Base-by-base conservation (phyloP, 1,284 basidiomycete species). In the Cutaneotrichosporon mucoides region DNA sequence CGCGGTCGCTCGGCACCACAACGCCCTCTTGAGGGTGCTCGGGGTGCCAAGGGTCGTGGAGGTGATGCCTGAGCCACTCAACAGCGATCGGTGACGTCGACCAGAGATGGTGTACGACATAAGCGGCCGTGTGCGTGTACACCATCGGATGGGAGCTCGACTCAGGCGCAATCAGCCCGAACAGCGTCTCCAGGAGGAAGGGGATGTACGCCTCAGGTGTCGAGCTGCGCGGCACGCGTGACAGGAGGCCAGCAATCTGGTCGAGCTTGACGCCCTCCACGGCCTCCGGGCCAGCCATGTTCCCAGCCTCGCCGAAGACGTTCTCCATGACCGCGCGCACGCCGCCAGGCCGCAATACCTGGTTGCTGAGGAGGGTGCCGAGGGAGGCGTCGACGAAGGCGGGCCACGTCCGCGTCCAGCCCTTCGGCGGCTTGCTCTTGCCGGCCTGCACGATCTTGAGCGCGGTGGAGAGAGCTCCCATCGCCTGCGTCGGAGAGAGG, bases 61-160 rank as follows among this genome's bases (percentile, higher is more conserved):
- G 54, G 38, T 63, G 86, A 82, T 13, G 86, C 65, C 44, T 77
- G 66, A 33, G 80, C 73, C 11, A 82, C 67, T 10, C 84, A 7
- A 42, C 56, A 5, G 65, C 65, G 24, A 64, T 45, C 5, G 64
- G 58, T 15, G 53, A 56, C 34, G 63, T 60, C 16, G 61, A 51
- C 66, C 67, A 70, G 12, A 72, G 65, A 24, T 62, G 60, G 37
- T 66, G 60, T 12, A 74, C 63, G 44, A 66, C 62, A 44, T 69
- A 72, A 34, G 68, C 66, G 5, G 70, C 70, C 2, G 72, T 66
- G 53, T 68, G 67, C 37, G 66, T 64, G 60, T 70, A 72, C 5
- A 67, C 57, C n/a, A 60, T 33, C 10, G 63, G 65, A 46, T 62
- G 59, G 1, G 62, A 41, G 8, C 63, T 33, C n/a, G 56, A 55